Base-by-base conservation (phyloP, 2,329 filamentous ascomycete species). In the Diplodia corticola region DNA sequence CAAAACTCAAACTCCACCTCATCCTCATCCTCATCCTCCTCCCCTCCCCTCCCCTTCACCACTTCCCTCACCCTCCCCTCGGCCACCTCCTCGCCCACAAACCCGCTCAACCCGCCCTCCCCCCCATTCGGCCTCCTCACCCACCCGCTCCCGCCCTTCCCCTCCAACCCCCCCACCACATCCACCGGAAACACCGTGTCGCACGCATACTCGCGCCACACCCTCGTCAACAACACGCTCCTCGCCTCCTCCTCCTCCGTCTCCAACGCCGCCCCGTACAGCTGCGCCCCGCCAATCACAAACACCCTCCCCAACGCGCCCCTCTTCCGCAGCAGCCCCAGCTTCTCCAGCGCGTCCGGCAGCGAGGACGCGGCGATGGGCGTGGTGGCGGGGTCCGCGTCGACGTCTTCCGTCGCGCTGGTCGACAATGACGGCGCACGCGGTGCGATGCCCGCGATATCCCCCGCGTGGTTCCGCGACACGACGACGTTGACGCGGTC, bases 231-330 rank as follows among this genome's bases (percentile, higher is more conserved):
- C 68, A 95, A 77, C 64, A 95, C 84, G 48, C 88, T 80, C 71
- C 81, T 84, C 49, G 88, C 82, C 75, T 87, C 83, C 49, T 78
- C 82, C 75, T 87, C 83, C 49, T 78, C 74, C 66, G 87, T 72
- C 70, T 80, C 75, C 73, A 98, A 81, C 15, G 92, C 89, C 24
- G 88, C 85, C 46, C 81, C 82, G 78, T 98, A 99, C 70, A 98
- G 89, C 80, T 93, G 90, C 65, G 88, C 91, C 4, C 95, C 95
- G 26, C 95, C 95, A 72, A 99, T 97, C 50, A 98, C 86, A 77
- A 93, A 98, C 3, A 92, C 84, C 71, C 86, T 85, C 9, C 83
- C 85, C 37, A 88, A 28, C 20, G 10, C 60, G 13, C 71, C 13
- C n/a, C 28, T 73, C 69, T 49, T 74, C 69, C 20, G 67, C 65